A percentile compares a stretch with the other conserved stretches of the same genome.
Evolutionary conservation across 176 grass and related monocot genomes (phyloP).

Genomic region (Cymbopogon citratus): DNA sequence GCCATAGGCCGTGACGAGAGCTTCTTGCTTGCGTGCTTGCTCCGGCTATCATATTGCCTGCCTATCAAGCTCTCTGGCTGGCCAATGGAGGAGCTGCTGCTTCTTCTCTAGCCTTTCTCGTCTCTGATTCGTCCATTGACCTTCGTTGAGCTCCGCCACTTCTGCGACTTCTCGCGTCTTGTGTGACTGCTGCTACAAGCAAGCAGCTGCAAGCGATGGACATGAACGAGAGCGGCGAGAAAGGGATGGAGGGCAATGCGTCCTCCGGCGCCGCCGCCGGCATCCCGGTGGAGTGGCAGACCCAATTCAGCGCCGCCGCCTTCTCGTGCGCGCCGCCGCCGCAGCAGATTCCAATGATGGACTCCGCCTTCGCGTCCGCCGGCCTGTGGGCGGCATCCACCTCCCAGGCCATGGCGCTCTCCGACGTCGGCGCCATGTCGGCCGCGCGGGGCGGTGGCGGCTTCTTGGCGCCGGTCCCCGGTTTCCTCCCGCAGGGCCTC

Average conservation of each 20-base stretch:
- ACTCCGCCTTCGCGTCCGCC: constrained; percentile 32
- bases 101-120: constrained; percentile 22
- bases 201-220: constrained; percentile 34
- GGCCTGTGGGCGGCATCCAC: constrained; percentile 52
- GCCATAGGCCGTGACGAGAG: constrained; percentile 26
- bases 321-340: constrained; percentile 33
- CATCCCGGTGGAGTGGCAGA: constrained; percentile 51
- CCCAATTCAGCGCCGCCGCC: constrained; percentile 42
- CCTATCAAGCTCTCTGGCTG: constrained; percentile 23
- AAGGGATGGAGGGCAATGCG: constrained; percentile 48
- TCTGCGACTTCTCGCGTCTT: neutral
- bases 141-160: neutral
- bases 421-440: constrained; percentile 20
- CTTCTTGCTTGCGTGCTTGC: constrained; percentile 24
- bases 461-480: constrained; percentile 45
- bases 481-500: constrained; percentile 44
- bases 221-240: constrained; percentile 50
- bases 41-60: constrained; percentile 30
- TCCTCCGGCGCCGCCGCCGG: constrained; percentile 20
- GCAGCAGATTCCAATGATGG: constrained; percentile 35
- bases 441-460: neutral
- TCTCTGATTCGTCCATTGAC: constrained; percentile 8
- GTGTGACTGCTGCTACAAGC: neutral
- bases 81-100: constrained; percentile 15
- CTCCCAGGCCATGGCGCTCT: constrained; percentile 41